Conservation (phyloP, 768 basidiomycete species). For the Crepidotus variabilis region DNA sequence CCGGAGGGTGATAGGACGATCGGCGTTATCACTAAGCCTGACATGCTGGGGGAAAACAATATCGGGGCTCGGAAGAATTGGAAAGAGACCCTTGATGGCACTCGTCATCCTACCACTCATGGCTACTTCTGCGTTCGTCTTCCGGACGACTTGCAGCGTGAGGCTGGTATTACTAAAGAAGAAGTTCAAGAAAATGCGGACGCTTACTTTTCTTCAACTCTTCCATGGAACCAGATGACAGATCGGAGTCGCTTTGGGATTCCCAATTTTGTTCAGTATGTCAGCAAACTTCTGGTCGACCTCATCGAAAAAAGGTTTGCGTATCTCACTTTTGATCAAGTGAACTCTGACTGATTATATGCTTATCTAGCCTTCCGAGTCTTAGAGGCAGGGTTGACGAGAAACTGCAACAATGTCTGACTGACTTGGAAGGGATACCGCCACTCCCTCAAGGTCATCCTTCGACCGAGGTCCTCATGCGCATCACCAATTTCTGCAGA, state of each 20-base stretch:
- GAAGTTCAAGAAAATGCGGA: constrained; percentile 34
- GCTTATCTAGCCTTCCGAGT: constrained; percentile 41
- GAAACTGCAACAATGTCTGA: constrained; percentile 30
- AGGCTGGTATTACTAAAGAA: constrained; percentile 25
- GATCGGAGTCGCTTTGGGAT: constrained; percentile 52
- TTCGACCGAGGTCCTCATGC: constrained; percentile 39
- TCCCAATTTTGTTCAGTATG: constrained; percentile 43
- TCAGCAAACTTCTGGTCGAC: constrained; percentile 48
- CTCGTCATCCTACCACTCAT: constrained; percentile 40
- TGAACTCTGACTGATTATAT: neutral
- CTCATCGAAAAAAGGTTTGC: constrained; percentile 54
- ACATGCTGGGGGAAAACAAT: constrained; percentile 43
- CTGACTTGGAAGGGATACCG: constrained; percentile 38
- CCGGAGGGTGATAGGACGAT: constrained; percentile 56
- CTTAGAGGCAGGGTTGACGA: constrained; percentile 35
- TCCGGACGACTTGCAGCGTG: constrained; percentile 55
- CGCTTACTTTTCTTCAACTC: constrained; percentile 41
- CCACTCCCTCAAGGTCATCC: constrained; percentile 32
- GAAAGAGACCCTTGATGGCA: constrained; percentile 48
- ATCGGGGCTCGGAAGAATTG: constrained; percentile 38
- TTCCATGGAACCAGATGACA: constrained; percentile 50
- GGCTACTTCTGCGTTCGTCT: constrained; percentile 71
- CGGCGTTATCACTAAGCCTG: constrained; percentile 71
- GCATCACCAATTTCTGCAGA: constrained; percentile 42
- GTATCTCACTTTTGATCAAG: neutral